Conservation (phyloP, 768 basidiomycete species). For the Fistulinella prunicolor region DNA sequence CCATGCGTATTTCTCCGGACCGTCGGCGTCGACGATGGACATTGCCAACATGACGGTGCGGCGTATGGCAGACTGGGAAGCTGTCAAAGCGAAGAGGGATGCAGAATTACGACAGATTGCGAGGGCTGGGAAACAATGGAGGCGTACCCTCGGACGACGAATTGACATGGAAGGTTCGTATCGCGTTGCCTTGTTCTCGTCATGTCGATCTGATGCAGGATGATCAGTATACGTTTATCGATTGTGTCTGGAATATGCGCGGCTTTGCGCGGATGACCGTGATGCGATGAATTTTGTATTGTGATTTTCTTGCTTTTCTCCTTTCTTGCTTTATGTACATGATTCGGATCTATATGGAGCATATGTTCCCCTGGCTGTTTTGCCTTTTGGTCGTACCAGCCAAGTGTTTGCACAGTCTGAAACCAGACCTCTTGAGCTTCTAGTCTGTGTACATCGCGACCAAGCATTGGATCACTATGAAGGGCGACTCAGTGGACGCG, state of each 20-base stretch:
- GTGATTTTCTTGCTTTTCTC: conserved; percentile 5
- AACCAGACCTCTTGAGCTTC: too few relatives aligned
- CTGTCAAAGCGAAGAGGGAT: conserved; percentile 57
- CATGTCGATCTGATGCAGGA: not conserved
- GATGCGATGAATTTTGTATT: conserved; percentile 55
- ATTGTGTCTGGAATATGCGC: conserved; percentile 83
- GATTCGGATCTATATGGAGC: too few relatives aligned
- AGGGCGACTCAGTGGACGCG: too few relatives aligned
- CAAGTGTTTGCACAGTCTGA: too few relatives aligned
- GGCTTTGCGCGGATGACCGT: conserved; percentile 82
- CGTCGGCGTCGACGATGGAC: conserved; percentile 56
- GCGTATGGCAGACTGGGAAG: conserved; percentile 29
- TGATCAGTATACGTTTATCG: conserved; percentile 78
- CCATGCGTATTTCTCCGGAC: conserved; percentile 89
- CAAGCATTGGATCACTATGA: too few relatives aligned
- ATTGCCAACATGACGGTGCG: conserved; percentile 49
- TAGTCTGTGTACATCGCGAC: too few relatives aligned
- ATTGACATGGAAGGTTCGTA: conserved; percentile 89
- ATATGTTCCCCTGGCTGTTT: too few relatives aligned
- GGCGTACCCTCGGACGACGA: conserved; percentile 72
- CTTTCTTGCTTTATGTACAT: too few relatives aligned
- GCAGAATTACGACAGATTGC: conserved; percentile 77
- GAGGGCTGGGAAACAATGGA: conserved; percentile 91
- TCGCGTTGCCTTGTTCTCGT: not conserved
- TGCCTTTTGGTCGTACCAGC: too few relatives aligned